Conservation (phyloP, 2,329 filamentous ascomycete species). For the Penicillium psychrosexuale region DNA sequence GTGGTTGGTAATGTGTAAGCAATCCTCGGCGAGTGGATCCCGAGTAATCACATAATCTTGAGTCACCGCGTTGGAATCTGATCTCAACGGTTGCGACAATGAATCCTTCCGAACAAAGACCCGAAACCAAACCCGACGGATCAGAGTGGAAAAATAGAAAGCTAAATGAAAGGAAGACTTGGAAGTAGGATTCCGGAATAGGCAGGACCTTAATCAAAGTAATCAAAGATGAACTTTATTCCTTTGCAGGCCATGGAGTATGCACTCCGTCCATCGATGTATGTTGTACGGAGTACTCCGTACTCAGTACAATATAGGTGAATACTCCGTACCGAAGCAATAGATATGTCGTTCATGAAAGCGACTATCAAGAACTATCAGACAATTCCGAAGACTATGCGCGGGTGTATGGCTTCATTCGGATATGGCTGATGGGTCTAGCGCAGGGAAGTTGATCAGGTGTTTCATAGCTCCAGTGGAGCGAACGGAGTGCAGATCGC, state of each 20-base stretch:
- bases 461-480: conserved; percentile 6
- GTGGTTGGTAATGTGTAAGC: background rate
- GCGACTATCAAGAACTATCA: conserved; percentile 3
- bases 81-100: background rate
- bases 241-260: background rate
- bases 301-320: background rate
- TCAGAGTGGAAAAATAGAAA: background rate
- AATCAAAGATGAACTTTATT: conserved; percentile 8
- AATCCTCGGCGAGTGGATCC: background rate
- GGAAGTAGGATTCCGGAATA: conserved; percentile 7
- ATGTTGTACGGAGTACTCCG: too few relatives aligned
- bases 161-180: conserved; percentile 1
- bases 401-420: conserved; percentile 4
- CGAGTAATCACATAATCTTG: background rate
- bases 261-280: background rate
- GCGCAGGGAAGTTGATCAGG: background rate
- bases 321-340: background rate
- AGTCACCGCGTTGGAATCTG: background rate
- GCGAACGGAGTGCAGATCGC: conserved; percentile 3
- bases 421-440: background rate
- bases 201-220: conserved; percentile 15
- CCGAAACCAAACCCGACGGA: background rate
- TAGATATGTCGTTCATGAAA: background rate
- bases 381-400: background rate
- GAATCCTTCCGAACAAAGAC: background rate